Evolutionary conservation across 345 rosid species (phyloP), one percentile per base, ranked within the genome.

Genomic region (Eucalyptus cloeziana): DNA sequence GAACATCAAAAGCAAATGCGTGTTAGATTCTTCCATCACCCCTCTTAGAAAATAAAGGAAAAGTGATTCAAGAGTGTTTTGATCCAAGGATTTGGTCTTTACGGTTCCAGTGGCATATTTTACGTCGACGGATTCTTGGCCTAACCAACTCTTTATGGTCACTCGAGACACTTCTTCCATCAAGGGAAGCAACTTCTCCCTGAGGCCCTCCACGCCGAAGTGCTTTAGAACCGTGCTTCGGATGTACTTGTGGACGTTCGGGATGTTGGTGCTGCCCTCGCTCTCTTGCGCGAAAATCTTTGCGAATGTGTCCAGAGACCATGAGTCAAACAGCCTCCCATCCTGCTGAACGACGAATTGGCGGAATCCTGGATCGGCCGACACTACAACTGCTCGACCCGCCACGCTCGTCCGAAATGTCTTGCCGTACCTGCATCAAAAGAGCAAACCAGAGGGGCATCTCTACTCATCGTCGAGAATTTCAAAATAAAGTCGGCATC

Each of bases 171-270:
- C 27, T 56, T 58, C 89, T 86, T 92, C 89, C 81, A 90, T 88
- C 49, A 37, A 37, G 49, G 90, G 86, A 47, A 92, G 92, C 86
- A 89, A 49, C 85, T 83, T 89, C 40, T 88, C 87, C 81, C 51
- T 87, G 7, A 92, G 91, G 60, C 56, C 89, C n/a, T 90, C 89
- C 45, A 69, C 33, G 6, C 93, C 93, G 14, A 92, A 91, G 44
- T 86, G 89, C 64, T 76, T 88, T 51, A 88, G 40, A 80, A 87
- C 62, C 17, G 44, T 30, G 88, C 83, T 86, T 47, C 91, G 86
- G 13, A 88, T 37, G 69, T 89, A 92, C 33, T 88, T 89, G 56
- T 91, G 93, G 31, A 89, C 71, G 27, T 37, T 27, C 27, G 87
- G 25, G 25, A 37, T 37, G 81, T 71, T 86, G 13, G 86, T 33